Conservation (phyloP, 345 rosid species). For the Anacardium occidentale region DNA sequence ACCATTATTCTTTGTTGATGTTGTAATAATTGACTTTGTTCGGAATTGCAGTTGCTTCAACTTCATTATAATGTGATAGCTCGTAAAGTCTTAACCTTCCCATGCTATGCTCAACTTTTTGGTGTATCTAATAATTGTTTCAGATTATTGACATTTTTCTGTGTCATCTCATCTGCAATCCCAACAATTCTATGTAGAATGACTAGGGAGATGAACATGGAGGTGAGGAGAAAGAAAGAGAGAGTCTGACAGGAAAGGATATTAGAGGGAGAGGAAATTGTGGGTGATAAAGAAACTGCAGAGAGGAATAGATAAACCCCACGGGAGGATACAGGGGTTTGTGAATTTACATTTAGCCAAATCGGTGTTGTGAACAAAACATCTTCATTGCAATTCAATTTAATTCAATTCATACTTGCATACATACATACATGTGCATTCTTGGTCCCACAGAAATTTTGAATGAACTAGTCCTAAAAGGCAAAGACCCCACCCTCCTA, state of each 20-base stretch:
- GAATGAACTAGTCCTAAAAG: conserved; percentile 22
- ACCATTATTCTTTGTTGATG: too few species aligned
- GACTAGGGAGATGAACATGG: too few species aligned
- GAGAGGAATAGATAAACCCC: conserved; percentile 1
- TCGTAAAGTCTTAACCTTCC: too few species aligned
- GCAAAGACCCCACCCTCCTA: conserved; percentile 10
- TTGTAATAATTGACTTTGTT: background rate
- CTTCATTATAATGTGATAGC: too few species aligned
- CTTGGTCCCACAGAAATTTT: conserved; percentile 33
- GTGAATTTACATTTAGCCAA: conserved; percentile 17
- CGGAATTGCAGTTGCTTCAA: background rate
- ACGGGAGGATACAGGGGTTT: background rate
- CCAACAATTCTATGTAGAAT: too few species aligned
- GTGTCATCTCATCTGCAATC: too few species aligned
- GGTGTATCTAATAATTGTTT: too few species aligned
- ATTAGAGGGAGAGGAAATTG: conserved; percentile 19
- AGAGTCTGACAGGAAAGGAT: conserved; percentile 16
- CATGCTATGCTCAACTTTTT: too few species aligned
- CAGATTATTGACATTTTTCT: too few species aligned
- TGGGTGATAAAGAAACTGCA: background rate
- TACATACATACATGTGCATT: conserved; percentile 31
- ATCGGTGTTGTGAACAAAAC: conserved; percentile 17
- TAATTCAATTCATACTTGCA: too few species aligned
- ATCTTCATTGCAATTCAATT: background rate
- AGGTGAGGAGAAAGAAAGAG: background rate